These are phyloP conservation scores for Metschnikowia drakensbergensis DNA, from an alignment of 805 yeast species.

Conservation along the genomic window DNA sequence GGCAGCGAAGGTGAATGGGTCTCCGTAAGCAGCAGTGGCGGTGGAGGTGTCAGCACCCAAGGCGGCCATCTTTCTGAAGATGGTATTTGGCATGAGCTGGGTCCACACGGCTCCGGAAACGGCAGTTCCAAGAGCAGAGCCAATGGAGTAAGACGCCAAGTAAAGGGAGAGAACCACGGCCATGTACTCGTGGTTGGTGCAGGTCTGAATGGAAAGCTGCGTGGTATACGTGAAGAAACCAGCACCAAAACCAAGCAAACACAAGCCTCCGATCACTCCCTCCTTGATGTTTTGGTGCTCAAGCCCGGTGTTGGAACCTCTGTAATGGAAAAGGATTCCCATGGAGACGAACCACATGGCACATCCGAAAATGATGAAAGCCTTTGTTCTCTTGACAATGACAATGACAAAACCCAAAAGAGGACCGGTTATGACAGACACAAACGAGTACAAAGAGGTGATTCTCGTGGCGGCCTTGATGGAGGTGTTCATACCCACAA, in stretches of 20 bases:
- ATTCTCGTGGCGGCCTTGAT: conserved; percentile 65
- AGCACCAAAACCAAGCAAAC: conserved; percentile 68
- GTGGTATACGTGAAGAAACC: conserved; percentile 67
- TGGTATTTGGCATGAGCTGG: conserved; percentile 46
- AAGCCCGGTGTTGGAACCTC: conserved; percentile 46
- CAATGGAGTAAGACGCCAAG: conserved; percentile 56
- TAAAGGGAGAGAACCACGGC: conserved; percentile 58
- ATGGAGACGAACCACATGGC: conserved; percentile 55
- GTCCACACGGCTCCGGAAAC: conserved; percentile 75
- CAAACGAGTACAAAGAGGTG: conserved; percentile 58
- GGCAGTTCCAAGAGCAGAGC: conserved; percentile 59
- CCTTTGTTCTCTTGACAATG: conserved; percentile 48
- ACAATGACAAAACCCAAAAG: conserved; percentile 52
- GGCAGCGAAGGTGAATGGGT: conserved; percentile 49
- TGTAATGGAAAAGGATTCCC: conserved; percentile 56
- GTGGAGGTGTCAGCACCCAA: conserved; percentile 26
- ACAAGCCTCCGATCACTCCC: conserved; percentile 64
- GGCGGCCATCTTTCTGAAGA: conserved; percentile 28
- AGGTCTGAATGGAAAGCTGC: conserved; percentile 57
- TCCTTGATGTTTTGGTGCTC: conserved; percentile 24
- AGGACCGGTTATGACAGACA: conserved; percentile 58
- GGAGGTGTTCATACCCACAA: conserved; percentile 60
- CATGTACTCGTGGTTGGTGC: conserved; percentile 60
- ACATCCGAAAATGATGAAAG: conserved; percentile 57
- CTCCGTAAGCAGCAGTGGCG: conserved; percentile 35